Conservation (phyloP, 768 basidiomycete genomes). For the Clavaria fumosa region DNA sequence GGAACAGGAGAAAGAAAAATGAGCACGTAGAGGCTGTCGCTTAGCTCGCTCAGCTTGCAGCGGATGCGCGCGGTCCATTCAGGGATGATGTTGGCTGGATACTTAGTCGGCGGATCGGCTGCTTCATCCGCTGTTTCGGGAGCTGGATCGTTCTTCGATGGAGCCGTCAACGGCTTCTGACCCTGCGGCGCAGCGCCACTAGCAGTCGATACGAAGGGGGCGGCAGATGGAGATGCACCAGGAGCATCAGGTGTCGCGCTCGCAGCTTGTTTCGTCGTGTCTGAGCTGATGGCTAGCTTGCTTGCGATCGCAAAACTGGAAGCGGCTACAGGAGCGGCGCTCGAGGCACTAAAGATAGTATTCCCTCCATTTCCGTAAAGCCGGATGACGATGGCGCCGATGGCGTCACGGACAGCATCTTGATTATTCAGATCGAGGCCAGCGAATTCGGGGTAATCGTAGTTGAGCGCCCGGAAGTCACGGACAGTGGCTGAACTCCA, state of each 20-base stretch:
- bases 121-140: not conserved
- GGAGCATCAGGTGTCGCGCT: conserved; percentile 3
- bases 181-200: not conserved
- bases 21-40: conserved; percentile 27
- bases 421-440: conserved; percentile 19
- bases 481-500: conserved; percentile 23
- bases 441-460: conserved; percentile 38
- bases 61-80: conserved; percentile 31
- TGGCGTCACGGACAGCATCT: conserved; percentile 17
- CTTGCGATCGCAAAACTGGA: too few species aligned
- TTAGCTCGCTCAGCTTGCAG: conserved; percentile 28
- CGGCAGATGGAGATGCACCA: not conserved
- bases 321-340: conserved; percentile 1
- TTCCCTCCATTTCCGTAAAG: conserved; percentile 19
- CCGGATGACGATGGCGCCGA: conserved; percentile 20
- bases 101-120: conserved; percentile 3
- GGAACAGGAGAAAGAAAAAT: conserved; percentile 32
- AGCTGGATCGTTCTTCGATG: too few species aligned
- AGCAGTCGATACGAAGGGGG: not conserved
- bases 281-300: too few species aligned
- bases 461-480: conserved; percentile 22
- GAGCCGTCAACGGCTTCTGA: not conserved
- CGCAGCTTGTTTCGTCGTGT: not conserved
- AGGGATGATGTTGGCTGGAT: conserved; percentile 7
- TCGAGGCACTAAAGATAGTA: conserved; percentile 4